These are phyloP conservation scores for Tricholoma bakamatsutake DNA, from an alignment of 768 basidiomycete genomes.

Conservation along the genomic window DNA sequence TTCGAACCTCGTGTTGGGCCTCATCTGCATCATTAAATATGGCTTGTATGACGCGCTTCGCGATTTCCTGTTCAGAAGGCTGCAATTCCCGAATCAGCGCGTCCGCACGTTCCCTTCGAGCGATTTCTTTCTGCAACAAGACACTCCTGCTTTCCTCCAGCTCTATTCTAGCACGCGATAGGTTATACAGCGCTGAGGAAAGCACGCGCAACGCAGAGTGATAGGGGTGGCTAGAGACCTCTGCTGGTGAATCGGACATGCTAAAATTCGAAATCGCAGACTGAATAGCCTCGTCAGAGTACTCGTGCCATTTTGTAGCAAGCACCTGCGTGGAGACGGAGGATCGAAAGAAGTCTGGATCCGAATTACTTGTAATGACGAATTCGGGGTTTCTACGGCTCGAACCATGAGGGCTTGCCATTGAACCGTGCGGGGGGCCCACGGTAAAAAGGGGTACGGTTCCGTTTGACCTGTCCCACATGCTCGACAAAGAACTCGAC, in stretches of 20 bases:
- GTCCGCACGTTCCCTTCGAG: conserved; percentile 45
- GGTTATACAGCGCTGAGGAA: conserved; percentile 57
- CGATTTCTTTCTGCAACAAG: conserved; percentile 56
- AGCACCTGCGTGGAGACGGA: conserved; percentile 44
- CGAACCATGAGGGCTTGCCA: conserved; percentile 9
- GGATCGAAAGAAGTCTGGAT: conserved; percentile 27
- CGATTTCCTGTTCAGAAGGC: conserved; percentile 60
- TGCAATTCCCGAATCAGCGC: conserved; percentile 51
- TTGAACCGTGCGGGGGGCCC: conserved; percentile 29
- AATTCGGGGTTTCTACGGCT: conserved; percentile 24
- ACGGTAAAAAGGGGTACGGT: conserved; percentile 36
- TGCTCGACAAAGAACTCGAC: conserved; percentile 32
- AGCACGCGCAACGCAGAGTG: conserved; percentile 63
- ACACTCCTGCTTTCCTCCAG: conserved; percentile 53
- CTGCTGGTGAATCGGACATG: conserved; percentile 39
- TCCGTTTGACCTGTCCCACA: conserved; percentile 32
- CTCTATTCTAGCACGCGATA: conserved; percentile 53
- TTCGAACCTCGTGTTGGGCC: conserved; percentile 40
- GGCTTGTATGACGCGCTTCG: conserved; percentile 58
- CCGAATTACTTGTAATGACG: conserved; percentile 28
- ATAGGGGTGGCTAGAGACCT: conserved; percentile 48
- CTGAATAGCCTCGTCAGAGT: conserved; percentile 71
- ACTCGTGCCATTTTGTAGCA: conserved; percentile 69
- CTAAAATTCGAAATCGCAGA: conserved; percentile 49
- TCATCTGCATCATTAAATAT: conserved; percentile 55